Evolutionary conservation across 345 rosid genomes (phyloP).

Genomic region (Camelina laxa): DNA sequence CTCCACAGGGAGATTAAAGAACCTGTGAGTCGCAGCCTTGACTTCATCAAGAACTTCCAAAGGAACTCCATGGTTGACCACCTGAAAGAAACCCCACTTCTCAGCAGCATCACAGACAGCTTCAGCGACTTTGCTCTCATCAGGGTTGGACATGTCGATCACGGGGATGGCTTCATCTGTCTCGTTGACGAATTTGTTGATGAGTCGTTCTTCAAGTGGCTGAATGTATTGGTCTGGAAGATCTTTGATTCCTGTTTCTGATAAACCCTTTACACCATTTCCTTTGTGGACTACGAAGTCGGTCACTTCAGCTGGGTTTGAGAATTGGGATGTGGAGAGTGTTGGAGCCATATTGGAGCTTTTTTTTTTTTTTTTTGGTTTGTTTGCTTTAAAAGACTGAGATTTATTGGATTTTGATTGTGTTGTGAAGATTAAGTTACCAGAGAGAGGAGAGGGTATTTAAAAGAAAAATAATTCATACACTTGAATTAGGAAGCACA

Average conservation of each 20-base stretch:
- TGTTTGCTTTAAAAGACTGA: neutral
- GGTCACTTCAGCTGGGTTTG: constrained; percentile 37
- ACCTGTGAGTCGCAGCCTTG: constrained; percentile 47
- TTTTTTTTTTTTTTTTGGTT: neutral
- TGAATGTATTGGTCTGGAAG: constrained; percentile 55
- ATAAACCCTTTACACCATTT: constrained; percentile 57
- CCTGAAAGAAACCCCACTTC: constrained; percentile 62
- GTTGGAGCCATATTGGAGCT: constrained; percentile 47
- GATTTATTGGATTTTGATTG: neutral
- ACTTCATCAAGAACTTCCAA: constrained; percentile 48
- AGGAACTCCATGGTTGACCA: constrained; percentile 55
- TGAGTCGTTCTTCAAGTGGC: constrained; percentile 49
- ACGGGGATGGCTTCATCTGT: constrained; percentile 50
- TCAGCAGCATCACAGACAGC: constrained; percentile 57
- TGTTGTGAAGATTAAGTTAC: constrained; percentile 15
- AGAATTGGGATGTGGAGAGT: constrained; percentile 14
- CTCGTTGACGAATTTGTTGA: constrained; percentile 42
- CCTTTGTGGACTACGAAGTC: constrained; percentile 55
- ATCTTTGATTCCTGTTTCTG: constrained; percentile 50
- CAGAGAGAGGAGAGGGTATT: constrained; percentile 40
- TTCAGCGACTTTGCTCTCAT: constrained; percentile 44
- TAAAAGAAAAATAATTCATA: constrained; percentile 26
- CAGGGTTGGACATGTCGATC: constrained; percentile 51
- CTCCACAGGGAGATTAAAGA: constrained; percentile 50
- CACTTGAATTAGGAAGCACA: too few species aligned